Evolutionary conservation across 371 early-diverging fungal genomes (phyloP), one percentile per base, ranked within the genome.

Genomic region (Thermomucor indicae-seudaticae): DNA sequence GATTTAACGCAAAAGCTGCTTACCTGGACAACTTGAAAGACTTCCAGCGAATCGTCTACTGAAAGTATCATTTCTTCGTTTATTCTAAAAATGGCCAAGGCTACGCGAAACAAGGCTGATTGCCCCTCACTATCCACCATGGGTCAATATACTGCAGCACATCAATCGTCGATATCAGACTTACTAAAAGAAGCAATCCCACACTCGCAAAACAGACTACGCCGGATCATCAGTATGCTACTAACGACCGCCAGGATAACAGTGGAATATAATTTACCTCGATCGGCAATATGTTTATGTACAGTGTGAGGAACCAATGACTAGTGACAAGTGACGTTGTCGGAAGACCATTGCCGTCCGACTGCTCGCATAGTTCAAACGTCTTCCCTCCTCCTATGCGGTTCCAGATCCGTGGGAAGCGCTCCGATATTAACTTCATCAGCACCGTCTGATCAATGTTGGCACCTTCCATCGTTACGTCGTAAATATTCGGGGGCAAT

Each of bases 261-360:
- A 34, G 14, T 22, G 11, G 16, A 32, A 34, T 11, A 17, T 27
- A 23, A 37, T 12, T 60, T 70, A 75, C 81, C 72, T 86, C 89
- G n/a, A 78, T 72, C 0, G 92, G 92, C 20, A 91, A 59, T 27
- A 88, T 83, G 55, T 87, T 86, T 50, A 90, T 84, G 53, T 84
- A 93, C 4, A 91, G 57, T 0, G 92, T 89, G 59, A 91, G 63
- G 59, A 91, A 90, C 93, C 93, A 93, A 50, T 84, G 91, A 50
- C 88, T 89, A 2, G 90, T 89, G 1, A 89, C 85, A 52, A 89
- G 67, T 5, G 83, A 81, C 34, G 89, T 72, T 6, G 85, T 80
- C 4, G 87, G 85, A 68, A 87, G 72, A 0, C 65, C 53, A 5
- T 48, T 57, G 7, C 72, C 69, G 32, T 81, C 79, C 1, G 67